Evolutionary conservation across 2,329 filamentous ascomycete genomes (phyloP).

Genomic region (Hypocrella siamensis): DNA sequence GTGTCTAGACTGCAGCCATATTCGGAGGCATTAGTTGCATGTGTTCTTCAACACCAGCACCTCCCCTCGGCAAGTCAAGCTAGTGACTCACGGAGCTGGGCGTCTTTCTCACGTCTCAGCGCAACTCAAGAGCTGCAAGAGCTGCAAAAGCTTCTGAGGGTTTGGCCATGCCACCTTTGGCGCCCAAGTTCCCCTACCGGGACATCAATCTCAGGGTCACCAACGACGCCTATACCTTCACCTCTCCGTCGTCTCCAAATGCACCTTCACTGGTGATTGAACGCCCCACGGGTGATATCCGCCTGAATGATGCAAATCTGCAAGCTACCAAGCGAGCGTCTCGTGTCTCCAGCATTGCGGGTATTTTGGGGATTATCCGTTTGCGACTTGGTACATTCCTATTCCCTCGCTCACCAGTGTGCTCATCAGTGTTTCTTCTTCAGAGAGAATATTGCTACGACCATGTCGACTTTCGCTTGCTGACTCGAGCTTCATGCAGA

Average conservation of each 20-base stretch:
- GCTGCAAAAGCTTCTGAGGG: neutral
- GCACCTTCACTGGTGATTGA: constrained; percentile 80
- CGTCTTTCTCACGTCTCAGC: too few relatives aligned
- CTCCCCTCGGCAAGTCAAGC: too few relatives aligned
- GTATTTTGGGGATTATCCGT: constrained; percentile 87
- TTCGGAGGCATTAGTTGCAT: too few relatives aligned
- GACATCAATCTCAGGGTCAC: constrained; percentile 96
- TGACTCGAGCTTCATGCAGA: constrained; percentile 27
- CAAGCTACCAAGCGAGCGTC: constrained; percentile 56
- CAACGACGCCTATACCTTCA: constrained; percentile 86
- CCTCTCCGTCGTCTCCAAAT: constrained; percentile 83
- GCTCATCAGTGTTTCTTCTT: neutral
- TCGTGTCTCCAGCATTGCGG: constrained; percentile 79
- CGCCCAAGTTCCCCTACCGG: constrained; percentile 53
- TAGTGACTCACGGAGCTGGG: too few relatives aligned
- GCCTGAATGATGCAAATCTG: constrained; percentile 66
- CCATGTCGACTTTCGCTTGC: too few relatives aligned
- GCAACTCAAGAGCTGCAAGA: too few relatives aligned
- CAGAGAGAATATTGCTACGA: too few relatives aligned
- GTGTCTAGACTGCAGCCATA: too few relatives aligned
- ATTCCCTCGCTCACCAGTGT: neutral
- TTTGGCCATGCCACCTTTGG: constrained; percentile 20
- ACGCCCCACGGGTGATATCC: constrained; percentile 78
- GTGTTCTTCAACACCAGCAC: too few relatives aligned
- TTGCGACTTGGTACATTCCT: constrained; percentile 62